Evolutionary conservation across 345 rosid genomes (phyloP).

Genomic region (Passiflora organensis): DNA sequence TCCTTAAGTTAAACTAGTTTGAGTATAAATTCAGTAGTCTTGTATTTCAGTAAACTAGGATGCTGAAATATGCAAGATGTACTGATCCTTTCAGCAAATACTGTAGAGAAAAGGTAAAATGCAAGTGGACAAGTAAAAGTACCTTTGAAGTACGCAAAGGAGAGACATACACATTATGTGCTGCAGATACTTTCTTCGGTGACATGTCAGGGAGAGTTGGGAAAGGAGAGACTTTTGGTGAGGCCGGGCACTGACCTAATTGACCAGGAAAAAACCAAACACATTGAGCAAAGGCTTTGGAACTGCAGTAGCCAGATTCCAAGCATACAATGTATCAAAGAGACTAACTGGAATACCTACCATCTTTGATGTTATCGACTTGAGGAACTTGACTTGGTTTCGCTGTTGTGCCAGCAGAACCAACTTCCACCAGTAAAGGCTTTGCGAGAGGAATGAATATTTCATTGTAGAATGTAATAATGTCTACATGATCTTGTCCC

Average conservation of each 20-base stretch:
- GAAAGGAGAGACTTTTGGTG: slow-evolving; percentile 76
- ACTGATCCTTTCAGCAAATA: not conserved
- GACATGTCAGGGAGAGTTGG: slow-evolving; percentile 97
- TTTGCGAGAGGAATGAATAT: slow-evolving; percentile 74
- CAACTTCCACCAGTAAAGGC: slow-evolving; percentile 79
- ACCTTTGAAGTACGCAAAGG: slow-evolving; percentile 96
- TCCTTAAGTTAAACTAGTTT: no score
- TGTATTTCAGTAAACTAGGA: not conserved
- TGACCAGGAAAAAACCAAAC: slow-evolving; percentile 10
- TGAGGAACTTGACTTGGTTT: slow-evolving; percentile 43
- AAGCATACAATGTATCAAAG: slow-evolving; percentile 2
- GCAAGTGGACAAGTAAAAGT: slow-evolving; percentile 11
- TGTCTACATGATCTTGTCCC: slow-evolving; percentile 84
- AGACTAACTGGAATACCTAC: slow-evolving; percentile 47
- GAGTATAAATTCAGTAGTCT: no score
- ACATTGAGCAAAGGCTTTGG: slow-evolving; percentile 11
- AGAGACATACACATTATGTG: slow-evolving; percentile 87
- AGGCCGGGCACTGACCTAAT: slow-evolving; percentile 77
- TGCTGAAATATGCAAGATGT: not conserved
- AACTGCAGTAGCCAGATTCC: not conserved
- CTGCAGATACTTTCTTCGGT: slow-evolving; percentile 85
- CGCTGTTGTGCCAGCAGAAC: slow-evolving; percentile 45
- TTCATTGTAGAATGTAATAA: slow-evolving; percentile 60
- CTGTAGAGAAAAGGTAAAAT: not conserved
- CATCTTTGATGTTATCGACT: slow-evolving; percentile 49